phyloP scores from a whole-genome alignment of 129 eudicot genomes.

The Chrysanthemum makinoi region DNA sequence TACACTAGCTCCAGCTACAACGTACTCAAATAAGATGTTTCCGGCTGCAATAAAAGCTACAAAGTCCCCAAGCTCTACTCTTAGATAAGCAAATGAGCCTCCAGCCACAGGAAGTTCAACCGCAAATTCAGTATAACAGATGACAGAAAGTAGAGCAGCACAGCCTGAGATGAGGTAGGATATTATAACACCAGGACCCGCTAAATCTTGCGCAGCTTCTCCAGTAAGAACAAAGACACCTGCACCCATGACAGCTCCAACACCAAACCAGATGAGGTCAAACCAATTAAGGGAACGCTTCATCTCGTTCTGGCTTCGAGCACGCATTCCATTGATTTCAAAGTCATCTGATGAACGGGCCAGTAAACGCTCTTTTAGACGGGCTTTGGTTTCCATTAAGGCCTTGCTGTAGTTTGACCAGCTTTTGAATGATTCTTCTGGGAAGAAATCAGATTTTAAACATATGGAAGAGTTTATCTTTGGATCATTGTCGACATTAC shows the following conservation, averaged over 20 bases:
- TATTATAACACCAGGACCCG: constrained; percentile 69
- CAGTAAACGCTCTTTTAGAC: constrained; percentile 53
- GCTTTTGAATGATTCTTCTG: constrained; percentile 76
- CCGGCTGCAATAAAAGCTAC: constrained; percentile 77
- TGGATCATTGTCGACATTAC: neutral
- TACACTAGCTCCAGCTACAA: constrained; percentile 63
- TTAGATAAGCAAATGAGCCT: constrained; percentile 73
- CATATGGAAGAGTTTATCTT: constrained; percentile 36
- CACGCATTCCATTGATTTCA: constrained; percentile 52
- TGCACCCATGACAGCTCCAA: constrained; percentile 79
- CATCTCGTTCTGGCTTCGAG: constrained; percentile 62
- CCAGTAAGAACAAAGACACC: constrained; percentile 85
- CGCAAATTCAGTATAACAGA: constrained; percentile 75
- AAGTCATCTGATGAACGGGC: constrained; percentile 51
- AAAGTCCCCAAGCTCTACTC: constrained; percentile 85
- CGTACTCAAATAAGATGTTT: constrained; percentile 65
- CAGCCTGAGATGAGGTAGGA: constrained; percentile 63
- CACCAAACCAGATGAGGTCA: constrained; percentile 75
- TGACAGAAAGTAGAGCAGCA: constrained; percentile 72
- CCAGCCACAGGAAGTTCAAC: constrained; percentile 87
- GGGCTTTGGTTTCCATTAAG: constrained; percentile 36
- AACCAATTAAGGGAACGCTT: constrained; percentile 61
- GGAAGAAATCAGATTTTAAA: constrained; percentile 53
- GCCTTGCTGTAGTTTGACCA: constrained; percentile 62
- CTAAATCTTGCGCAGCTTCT: constrained; percentile 47